phyloP scores from a whole-genome alignment of 163 green algal species.

The Volvox carteri region DNA sequence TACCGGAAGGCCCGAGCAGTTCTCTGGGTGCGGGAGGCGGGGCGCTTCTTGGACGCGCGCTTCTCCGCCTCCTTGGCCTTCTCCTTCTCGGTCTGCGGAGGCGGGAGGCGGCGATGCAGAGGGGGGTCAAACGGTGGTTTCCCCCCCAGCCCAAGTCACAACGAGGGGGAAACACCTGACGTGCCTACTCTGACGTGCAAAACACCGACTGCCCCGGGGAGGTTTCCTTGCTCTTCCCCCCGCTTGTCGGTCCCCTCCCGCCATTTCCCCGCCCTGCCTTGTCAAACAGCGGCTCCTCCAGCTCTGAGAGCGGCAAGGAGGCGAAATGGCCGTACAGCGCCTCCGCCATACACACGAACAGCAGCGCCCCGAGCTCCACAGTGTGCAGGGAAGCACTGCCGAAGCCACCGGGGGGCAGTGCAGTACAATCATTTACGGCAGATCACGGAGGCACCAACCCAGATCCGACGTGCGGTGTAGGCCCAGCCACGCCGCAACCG shows the following conservation, averaged over 20 bases:
- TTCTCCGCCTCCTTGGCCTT: constrained; percentile 52
- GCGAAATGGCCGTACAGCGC: constrained; percentile 47
- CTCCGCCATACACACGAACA: constrained; percentile 54
- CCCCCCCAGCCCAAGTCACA: too few relatives aligned
- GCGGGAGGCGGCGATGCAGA: too few relatives aligned
- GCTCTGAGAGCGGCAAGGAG: constrained; percentile 36
- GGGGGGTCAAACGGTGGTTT: too few relatives aligned
- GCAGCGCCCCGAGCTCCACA: not conserved
- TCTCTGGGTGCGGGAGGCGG: constrained; percentile 34
- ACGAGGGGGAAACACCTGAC: too few relatives aligned
- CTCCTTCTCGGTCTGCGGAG: constrained; percentile 46
- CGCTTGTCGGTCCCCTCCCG: not conserved
- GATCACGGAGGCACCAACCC: not conserved
- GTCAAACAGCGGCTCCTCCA: constrained; percentile 56
- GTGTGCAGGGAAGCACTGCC: constrained; percentile 45
- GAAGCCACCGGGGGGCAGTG: too few relatives aligned
- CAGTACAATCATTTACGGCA: not conserved
- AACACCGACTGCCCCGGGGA: too few relatives aligned
- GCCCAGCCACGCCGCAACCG: too few relatives aligned
- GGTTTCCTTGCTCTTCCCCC: not conserved
- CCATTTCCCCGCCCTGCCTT: not conserved
- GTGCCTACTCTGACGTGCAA: too few relatives aligned
- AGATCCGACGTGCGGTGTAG: not conserved
- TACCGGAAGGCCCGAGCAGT: constrained; percentile 65
- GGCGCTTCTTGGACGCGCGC: not conserved